Conservation (phyloP, 495 filamentous ascomycete genomes). For the Trypethelium eluteriae region DNA sequence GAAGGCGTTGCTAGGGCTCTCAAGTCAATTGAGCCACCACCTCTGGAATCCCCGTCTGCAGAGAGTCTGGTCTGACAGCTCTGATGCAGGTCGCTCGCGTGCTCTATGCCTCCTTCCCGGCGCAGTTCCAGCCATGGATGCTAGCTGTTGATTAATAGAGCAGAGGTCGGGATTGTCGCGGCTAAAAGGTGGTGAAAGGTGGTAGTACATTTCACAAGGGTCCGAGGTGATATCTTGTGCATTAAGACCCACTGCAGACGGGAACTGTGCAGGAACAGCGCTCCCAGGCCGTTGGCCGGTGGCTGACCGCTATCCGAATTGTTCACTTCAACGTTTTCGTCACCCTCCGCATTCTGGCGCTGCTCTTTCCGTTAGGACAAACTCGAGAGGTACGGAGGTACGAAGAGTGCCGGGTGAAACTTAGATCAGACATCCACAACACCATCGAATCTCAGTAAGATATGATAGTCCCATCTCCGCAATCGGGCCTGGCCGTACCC, state of each 20-base stretch:
- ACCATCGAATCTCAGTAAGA: too few species aligned
- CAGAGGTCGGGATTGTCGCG: background rate
- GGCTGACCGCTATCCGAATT: background rate
- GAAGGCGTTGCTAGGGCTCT: background rate
- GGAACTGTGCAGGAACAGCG: background rate
- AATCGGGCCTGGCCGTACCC: too few species aligned
- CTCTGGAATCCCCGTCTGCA: background rate
- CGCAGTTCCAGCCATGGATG: background rate
- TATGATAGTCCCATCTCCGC: too few species aligned
- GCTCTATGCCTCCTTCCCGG: background rate
- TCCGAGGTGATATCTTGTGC: constrained; percentile 1
- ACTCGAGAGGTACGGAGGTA: too few species aligned
- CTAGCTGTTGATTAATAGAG: background rate
- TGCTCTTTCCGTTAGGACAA: too few species aligned
- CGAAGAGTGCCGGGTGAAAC: background rate
- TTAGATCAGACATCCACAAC: background rate
- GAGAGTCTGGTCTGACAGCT: background rate
- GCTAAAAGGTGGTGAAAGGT: background rate
- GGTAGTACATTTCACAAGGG: background rate
- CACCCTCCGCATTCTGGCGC: background rate
- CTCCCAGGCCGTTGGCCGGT: background rate
- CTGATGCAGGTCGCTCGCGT: constrained; percentile 4
- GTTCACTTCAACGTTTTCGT: background rate
- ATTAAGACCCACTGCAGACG: background rate
- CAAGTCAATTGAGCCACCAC: background rate